A percentile compares a stretch with the other conserved stretches of the same genome.
Evolutionary conservation across 2,329 filamentous ascomycete genomes (phyloP).

Genomic region (Colletotrichum costaricense): DNA sequence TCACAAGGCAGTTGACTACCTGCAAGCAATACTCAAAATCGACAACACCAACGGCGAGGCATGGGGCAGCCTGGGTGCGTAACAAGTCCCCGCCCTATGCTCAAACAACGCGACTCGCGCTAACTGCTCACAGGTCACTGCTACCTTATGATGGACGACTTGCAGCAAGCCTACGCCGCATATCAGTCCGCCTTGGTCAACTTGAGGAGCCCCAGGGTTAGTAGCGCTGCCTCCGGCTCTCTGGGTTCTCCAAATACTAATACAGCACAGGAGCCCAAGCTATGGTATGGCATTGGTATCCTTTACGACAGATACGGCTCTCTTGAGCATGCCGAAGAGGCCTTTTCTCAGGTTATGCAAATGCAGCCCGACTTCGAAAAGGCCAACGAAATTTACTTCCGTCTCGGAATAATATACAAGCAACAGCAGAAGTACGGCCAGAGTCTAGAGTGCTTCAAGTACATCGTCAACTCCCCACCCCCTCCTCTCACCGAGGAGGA

Average conservation of each 20-base stretch:
- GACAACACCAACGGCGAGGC: constrained; percentile 92
- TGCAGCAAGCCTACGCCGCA: constrained; percentile 95
- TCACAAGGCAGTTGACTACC: constrained; percentile 91
- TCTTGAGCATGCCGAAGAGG: constrained; percentile 96
- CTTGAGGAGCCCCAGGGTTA: constrained; percentile 89
- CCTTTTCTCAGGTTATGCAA: constrained; percentile 98
- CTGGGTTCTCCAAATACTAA: constrained; percentile 34
- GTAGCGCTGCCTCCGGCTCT: constrained; percentile 38
- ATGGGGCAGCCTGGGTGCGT: constrained; percentile 91
- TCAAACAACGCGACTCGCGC: constrained; percentile 6
- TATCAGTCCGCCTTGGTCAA: constrained; percentile 97
- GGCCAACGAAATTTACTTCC: constrained; percentile 98
- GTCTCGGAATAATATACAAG: constrained; percentile 99
- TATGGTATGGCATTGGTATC: constrained; percentile 99
- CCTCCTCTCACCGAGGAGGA: constrained; percentile 95
- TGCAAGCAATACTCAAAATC: constrained; percentile 90
- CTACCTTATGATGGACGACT: constrained; percentile 97
- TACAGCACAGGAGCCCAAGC: constrained; percentile 80
- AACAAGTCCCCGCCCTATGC: not conserved
- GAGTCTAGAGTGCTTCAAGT: constrained; percentile 98
- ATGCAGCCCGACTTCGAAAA: constrained; percentile 99
- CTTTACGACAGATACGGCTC: constrained; percentile 97
- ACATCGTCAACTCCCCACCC: constrained; percentile 93
- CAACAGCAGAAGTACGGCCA: constrained; percentile 94
- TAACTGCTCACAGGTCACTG: constrained; percentile 79